phyloP scores from a whole-genome alignment of 495 filamentous ascomycete species.

The Penicillium argentinense region DNA sequence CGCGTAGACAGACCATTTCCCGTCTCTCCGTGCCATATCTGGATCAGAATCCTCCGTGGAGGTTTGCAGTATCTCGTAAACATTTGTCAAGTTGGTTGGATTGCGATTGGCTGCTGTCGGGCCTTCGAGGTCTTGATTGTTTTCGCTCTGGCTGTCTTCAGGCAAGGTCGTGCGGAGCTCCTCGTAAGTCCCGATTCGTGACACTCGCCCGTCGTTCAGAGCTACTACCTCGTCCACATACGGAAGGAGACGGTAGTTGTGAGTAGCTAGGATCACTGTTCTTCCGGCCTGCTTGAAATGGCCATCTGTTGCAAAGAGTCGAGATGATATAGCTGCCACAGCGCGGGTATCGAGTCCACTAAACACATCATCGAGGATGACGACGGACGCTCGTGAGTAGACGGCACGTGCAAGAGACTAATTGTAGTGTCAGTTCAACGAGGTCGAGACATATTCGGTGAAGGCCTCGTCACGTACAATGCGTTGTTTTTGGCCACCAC shows the following conservation, averaged over 20 bases:
- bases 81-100: too few species aligned
- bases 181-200: not conserved
- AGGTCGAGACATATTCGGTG: too few species aligned
- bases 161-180: not conserved
- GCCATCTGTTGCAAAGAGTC: constrained; percentile 11
- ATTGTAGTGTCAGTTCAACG: too few species aligned
- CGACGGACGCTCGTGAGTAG: constrained; percentile 16
- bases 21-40: constrained; percentile 22
- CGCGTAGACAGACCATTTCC: constrained; percentile 32
- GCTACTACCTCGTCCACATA: constrained; percentile 5
- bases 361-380: constrained; percentile 42
- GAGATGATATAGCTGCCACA: not conserved
- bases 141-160: not conserved
- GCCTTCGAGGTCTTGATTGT: not conserved
- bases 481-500: constrained; percentile 77
- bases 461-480: too few species aligned
- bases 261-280: constrained; percentile 10
- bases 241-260: too few species aligned
- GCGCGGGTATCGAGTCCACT: constrained; percentile 28
- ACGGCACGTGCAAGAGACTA: constrained; percentile 27
- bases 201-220: constrained; percentile 1
- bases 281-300: constrained; percentile 8
- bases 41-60: not conserved
- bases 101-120: too few species aligned
- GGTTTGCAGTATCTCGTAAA: not conserved